Base-by-base conservation (phyloP, 2,329 filamentous ascomycete genomes). In the Botrytis byssoidea region DNA sequence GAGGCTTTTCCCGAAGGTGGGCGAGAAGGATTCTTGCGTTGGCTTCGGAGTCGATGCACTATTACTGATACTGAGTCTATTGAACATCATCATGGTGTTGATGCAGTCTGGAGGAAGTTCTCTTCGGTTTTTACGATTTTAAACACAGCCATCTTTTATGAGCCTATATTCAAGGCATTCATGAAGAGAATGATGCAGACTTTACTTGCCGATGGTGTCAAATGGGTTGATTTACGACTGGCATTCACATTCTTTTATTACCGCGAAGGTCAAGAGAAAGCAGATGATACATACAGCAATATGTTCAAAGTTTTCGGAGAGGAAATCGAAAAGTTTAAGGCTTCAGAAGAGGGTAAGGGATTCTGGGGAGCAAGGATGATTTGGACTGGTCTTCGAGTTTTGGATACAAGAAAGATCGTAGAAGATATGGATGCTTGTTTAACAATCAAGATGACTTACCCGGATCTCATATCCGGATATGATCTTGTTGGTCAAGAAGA, bases 401-500 rank as follows among this genome's bases (percentile, higher is more conserved):
- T 89, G 70, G 85, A 88, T 40, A 91, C 91, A 25, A 89, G 90
- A 66, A 82, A 85, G 22, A 89, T 98, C 65, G 85, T 94, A 32
- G 88, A 94, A 76, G 90, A 89, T 82, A 98, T 98, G 95, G 92
- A 95, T 80, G 85, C 92, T 76, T 98, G 95, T 82, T 93, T 98
- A 78, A 86, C 88, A 7, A 91, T 93, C 78, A 98, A 98, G 83
- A 84, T 92, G 72, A 87, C 88, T 46, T 95, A 92, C 81, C 93
- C 95, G 0, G 86, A 94, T 68, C 86, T 97, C 12, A 89, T 98
- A 78, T 90, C 92, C 40, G 95, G 95, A 18, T 98, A 94, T 82
- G 95, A 98, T 82, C 84, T 98, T 16, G 94, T 97, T 8, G 95
- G 94, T 0, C 92, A 95, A 82, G 95, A 98, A 84, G 93, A 97